Evolutionary conservation across 306 rosid species (phyloP).

Genomic region (Alnus glutinosa): DNA sequence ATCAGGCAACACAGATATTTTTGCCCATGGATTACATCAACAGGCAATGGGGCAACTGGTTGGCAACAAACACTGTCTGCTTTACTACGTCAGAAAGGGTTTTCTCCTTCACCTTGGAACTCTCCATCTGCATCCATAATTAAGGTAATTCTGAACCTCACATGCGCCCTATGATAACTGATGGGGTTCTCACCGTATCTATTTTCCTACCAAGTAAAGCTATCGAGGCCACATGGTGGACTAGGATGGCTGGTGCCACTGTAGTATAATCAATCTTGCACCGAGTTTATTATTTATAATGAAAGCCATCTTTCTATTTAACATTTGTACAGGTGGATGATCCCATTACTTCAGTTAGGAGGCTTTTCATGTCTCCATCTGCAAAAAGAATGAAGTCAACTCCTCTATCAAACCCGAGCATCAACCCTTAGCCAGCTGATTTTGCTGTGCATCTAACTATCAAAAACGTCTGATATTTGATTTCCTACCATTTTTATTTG

Average conservation of each 20-base stretch:
- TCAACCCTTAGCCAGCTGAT: conserved; percentile 26
- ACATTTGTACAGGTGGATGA: conserved; percentile 76
- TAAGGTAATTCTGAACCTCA: conserved; percentile 51
- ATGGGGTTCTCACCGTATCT: not conserved
- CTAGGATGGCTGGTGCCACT: conserved; percentile 15
- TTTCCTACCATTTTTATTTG: conserved; percentile 5
- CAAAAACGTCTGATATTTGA: not conserved
- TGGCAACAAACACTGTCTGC: conserved; percentile 88
- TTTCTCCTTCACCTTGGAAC: conserved; percentile 41
- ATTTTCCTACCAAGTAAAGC: conserved; percentile 10
- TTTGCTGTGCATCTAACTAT: not conserved
- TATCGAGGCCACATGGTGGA: conserved; percentile 20
- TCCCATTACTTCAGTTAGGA: conserved; percentile 72
- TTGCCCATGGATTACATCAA: conserved; percentile 91
- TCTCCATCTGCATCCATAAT: conserved; percentile 53
- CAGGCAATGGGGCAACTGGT: conserved; percentile 64
- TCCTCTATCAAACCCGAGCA: conserved; percentile 32
- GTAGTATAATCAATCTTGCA: not conserved
- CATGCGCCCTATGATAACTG: not conserved
- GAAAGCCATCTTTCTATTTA: conserved; percentile 19
- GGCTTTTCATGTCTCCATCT: conserved; percentile 75
- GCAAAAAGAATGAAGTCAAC: conserved; percentile 55
- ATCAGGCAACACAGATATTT: conserved; percentile 89
- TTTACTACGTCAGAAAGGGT: conserved; percentile 53
- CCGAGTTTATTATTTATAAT: not conserved